Evolutionary conservation across 495 filamentous ascomycete species (phyloP).

Genomic region (Xylona heveae): DNA sequence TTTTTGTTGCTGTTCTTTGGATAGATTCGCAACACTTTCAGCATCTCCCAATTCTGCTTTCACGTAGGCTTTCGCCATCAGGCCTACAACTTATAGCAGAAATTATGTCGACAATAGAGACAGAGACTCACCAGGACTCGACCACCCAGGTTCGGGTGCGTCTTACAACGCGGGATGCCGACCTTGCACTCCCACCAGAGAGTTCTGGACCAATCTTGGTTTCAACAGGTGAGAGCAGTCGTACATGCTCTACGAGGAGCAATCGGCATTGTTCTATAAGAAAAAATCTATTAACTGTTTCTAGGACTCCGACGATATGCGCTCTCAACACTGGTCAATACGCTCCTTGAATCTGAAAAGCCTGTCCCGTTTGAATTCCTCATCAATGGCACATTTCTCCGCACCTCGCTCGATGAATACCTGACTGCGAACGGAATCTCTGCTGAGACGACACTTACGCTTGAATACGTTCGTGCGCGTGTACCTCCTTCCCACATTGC

Average conservation of each 20-base stretch:
- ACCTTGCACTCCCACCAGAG: slow-evolving; percentile 38
- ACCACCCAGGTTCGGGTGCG: slow-evolving; percentile 38
- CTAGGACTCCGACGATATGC: slow-evolving; percentile 70
- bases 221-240: slow-evolving; percentile 30
- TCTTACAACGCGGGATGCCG: slow-evolving; percentile 32
- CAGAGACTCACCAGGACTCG: too few species aligned
- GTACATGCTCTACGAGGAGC: neutral
- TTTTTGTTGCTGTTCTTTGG: too few species aligned
- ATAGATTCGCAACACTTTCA: too few species aligned
- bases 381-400: slow-evolving; percentile 74
- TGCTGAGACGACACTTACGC: slow-evolving; percentile 59
- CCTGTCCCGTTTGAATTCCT: slow-evolving; percentile 93
- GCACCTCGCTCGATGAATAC: slow-evolving; percentile 75
- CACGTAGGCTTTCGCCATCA: too few species aligned
- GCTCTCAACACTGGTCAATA: slow-evolving; percentile 83
- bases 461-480: slow-evolving; percentile 83
- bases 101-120: too few species aligned
- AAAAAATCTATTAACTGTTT: slow-evolving; percentile 1
- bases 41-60: too few species aligned
- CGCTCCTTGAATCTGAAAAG: slow-evolving; percentile 53
- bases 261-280: slow-evolving; percentile 1
- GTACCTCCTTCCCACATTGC: slow-evolving; percentile 72
- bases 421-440: slow-evolving; percentile 69
- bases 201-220: slow-evolving; percentile 40
- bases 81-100: too few species aligned